phyloP scores from a whole-genome alignment of 1,284 basidiomycete species.

The Microbotryum violaceum region DNA sequence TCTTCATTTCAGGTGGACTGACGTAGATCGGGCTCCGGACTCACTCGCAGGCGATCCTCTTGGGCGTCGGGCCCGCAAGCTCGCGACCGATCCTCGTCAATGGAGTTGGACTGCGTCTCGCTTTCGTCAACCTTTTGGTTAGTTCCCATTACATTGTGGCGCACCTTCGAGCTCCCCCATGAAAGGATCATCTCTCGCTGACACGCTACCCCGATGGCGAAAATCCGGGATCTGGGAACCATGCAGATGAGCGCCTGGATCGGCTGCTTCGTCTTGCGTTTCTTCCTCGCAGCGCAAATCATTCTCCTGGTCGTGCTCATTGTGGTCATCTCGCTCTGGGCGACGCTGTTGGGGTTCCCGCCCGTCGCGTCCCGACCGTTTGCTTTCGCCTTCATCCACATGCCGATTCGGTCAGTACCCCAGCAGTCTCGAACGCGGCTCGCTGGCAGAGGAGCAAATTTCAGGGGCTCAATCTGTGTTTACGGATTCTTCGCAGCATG shows the following conservation, averaged over 20 bases:
- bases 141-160: neutral
- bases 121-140: conserved; percentile 2
- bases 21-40: too few relatives aligned
- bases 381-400: conserved; percentile 21
- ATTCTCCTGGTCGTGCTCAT: conserved; percentile 19
- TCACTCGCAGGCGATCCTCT: too few relatives aligned
- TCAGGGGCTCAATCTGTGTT: neutral
- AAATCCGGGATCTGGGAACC: neutral
- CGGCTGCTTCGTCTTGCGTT: conserved; percentile 19
- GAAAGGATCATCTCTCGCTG: too few relatives aligned
- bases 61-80: neutral
- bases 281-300: conserved; percentile 27
- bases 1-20: too few relatives aligned
- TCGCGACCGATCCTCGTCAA: conserved; percentile 2
- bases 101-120: conserved; percentile 21
- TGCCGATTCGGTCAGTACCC: conserved; percentile 15
- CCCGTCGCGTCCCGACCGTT: conserved; percentile 7
- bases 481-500: conserved; percentile 4
- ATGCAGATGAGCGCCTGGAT: conserved; percentile 25
- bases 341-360: conserved; percentile 23
- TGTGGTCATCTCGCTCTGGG: conserved; percentile 23
- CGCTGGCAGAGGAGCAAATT: neutral
- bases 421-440: neutral
- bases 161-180: neutral
- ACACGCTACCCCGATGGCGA: too few relatives aligned